These are phyloP conservation scores for Haplographium delicatum DNA, from an alignment of 495 filamentous ascomycete species.

Conservation along the genomic window DNA sequence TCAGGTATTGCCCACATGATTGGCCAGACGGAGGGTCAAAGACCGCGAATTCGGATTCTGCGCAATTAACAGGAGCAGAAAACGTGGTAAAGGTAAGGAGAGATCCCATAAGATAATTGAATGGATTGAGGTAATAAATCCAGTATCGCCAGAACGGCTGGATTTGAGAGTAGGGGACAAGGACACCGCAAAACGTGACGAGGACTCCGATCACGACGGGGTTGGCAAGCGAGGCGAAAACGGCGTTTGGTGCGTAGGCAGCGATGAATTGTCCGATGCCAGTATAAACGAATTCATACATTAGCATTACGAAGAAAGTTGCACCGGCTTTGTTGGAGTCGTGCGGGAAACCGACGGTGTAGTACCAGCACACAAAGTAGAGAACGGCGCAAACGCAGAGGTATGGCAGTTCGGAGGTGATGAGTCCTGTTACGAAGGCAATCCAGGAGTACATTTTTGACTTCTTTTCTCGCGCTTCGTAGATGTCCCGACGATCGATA, in stretches of 20 bases:
- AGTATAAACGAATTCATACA: slow-evolving; percentile 44
- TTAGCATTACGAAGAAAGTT: slow-evolving; percentile 39
- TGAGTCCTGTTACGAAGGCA: slow-evolving; percentile 44
- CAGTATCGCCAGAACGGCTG: slow-evolving; percentile 55
- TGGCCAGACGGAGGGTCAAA: slow-evolving; percentile 43
- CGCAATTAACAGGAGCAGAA: slow-evolving; percentile 49
- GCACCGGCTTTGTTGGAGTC: slow-evolving; percentile 37
- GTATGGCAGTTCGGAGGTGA: slow-evolving; percentile 58
- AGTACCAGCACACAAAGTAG: slow-evolving; percentile 58
- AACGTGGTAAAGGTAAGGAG: slow-evolving; percentile 51
- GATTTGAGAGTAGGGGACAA: slow-evolving; percentile 47
- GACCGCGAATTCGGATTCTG: slow-evolving; percentile 48
- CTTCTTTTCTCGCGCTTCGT: slow-evolving; percentile 64
- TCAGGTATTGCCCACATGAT: slow-evolving; percentile 23
- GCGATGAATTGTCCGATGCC: slow-evolving; percentile 47
- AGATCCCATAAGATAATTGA: slow-evolving; percentile 48
- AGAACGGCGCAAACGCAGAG: slow-evolving; percentile 49
- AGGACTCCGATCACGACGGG: slow-evolving; percentile 45
- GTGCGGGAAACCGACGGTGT: slow-evolving; percentile 45
- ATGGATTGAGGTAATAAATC: slow-evolving; percentile 53
- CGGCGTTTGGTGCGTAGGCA: slow-evolving; percentile 50
- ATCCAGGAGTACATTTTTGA: slow-evolving; percentile 73
- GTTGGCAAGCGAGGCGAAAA: slow-evolving; percentile 50
- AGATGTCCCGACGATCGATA: slow-evolving; percentile 61
- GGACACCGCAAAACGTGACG: slow-evolving; percentile 50